Percentiles rank a stretch among this genome's conserved stretches.
Evolutionary conservation across 805 yeast genomes (phyloP).

Genomic region (Lipomyces orientalis): DNA sequence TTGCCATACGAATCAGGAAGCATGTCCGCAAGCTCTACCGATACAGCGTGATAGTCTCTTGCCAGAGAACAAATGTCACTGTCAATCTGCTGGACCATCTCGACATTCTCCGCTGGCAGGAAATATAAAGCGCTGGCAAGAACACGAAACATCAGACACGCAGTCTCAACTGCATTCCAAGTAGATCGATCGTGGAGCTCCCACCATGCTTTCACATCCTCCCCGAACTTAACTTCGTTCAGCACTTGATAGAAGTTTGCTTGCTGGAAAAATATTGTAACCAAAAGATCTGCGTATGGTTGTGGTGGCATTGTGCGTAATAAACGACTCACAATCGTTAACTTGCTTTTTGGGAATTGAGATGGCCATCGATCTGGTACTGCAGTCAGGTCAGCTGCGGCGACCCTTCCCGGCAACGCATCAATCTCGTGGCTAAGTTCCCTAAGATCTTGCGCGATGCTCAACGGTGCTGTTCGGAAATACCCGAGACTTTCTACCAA

Average conservation of each 20-base stretch:
- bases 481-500: not conserved
- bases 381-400: not conserved
- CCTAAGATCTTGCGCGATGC: not conserved
- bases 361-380: not conserved
- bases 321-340: not conserved
- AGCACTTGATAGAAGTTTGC: slow-evolving; percentile 10
- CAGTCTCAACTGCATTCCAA: not conserved
- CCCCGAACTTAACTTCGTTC: slow-evolving; percentile 1
- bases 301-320: slow-evolving; percentile 4
- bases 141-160: slow-evolving; percentile 9
- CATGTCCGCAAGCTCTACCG: slow-evolving; percentile 11
- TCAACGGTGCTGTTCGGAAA: not conserved
- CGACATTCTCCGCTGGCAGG: slow-evolving; percentile 11
- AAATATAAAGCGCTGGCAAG: slow-evolving; percentile 4
- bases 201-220: slow-evolving; percentile 10
- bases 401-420: not conserved
- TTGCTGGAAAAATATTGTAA: slow-evolving; percentile 5
- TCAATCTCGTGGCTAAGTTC: not conserved
- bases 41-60: slow-evolving; percentile 8
- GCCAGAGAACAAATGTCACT: not conserved
- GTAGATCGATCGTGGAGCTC: not conserved
- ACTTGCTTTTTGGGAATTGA: not conserved
- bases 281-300: slow-evolving; percentile 9
- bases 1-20: slow-evolving; percentile 4
- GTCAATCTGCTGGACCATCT: slow-evolving; percentile 8